Evolutionary conservation across 352 stramenopile genomes (phyloP).

Genomic region (Phytophthora cactorum): DNA sequence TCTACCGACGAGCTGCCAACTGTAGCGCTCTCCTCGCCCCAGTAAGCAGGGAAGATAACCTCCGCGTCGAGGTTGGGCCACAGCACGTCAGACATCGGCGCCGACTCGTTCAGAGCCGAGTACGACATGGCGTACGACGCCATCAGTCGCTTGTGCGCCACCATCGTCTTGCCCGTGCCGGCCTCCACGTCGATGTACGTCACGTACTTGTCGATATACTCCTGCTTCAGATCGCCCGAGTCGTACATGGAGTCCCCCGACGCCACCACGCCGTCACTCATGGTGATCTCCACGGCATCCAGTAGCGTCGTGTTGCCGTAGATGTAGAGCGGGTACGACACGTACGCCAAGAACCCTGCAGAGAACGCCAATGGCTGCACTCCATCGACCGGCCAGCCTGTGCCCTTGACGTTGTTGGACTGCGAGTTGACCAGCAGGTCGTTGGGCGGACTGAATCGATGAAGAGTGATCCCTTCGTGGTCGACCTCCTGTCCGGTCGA

Average conservation of each 20-base stretch:
- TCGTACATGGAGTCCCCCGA: slow-evolving; percentile 50
- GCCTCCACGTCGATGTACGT: slow-evolving; percentile 71
- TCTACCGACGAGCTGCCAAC: slow-evolving; percentile 39
- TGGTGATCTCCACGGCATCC: slow-evolving; percentile 57
- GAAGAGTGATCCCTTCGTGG: slow-evolving; percentile 51
- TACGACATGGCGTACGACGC: slow-evolving; percentile 60
- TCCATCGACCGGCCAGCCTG: slow-evolving; percentile 64
- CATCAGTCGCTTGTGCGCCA: slow-evolving; percentile 60
- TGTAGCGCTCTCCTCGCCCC: slow-evolving; percentile 53
- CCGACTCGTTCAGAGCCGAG: slow-evolving; percentile 41
- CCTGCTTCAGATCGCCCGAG: slow-evolving; percentile 41
- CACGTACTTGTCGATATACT: slow-evolving; percentile 56
- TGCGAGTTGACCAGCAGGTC: slow-evolving; percentile 45
- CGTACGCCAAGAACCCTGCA: slow-evolving; percentile 64
- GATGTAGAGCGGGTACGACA: slow-evolving; percentile 73
- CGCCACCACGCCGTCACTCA: slow-evolving; percentile 46
- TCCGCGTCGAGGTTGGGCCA: slow-evolving; percentile 60
- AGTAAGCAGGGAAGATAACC: slow-evolving; percentile 66
- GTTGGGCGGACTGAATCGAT: slow-evolving; percentile 51
- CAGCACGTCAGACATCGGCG: slow-evolving; percentile 68
- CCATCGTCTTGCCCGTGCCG: slow-evolving; percentile 76
- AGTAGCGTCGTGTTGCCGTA: slow-evolving; percentile 61
- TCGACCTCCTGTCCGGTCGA: slow-evolving; percentile 47
- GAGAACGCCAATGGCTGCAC: slow-evolving; percentile 70
- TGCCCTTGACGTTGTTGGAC: slow-evolving; percentile 44